phyloP scores from a whole-genome alignment of 495 filamentous ascomycete species.

The Penicillium mononematosum region DNA sequence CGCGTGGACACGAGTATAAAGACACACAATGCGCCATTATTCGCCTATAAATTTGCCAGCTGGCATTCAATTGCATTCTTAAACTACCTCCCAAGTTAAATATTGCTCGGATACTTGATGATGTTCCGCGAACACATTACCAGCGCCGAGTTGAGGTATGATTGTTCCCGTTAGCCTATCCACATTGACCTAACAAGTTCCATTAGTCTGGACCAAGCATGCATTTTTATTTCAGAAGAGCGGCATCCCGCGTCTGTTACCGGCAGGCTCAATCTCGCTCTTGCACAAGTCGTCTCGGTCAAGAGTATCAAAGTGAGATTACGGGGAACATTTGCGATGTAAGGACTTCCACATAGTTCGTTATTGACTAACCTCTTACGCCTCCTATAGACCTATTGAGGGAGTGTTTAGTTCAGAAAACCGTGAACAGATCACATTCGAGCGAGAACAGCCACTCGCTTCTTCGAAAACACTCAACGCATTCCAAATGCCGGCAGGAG shows the following conservation, averaged over 20 bases:
- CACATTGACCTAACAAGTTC: constrained; percentile 1
- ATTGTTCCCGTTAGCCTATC: background rate
- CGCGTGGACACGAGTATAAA: constrained; percentile 7
- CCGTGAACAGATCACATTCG: constrained; percentile 20
- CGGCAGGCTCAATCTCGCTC: constrained; percentile 16
- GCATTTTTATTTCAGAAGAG: constrained; percentile 20
- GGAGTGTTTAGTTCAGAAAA: background rate
- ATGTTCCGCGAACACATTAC: constrained; percentile 8
- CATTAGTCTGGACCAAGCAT: constrained; percentile 22
- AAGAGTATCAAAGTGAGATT: constrained; percentile 21
- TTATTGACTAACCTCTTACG: background rate
- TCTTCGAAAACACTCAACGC: constrained; percentile 21
- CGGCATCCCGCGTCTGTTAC: constrained; percentile 10
- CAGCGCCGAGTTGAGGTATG: constrained; percentile 7
- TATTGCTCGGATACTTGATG: background rate
- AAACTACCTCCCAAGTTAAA: background rate
- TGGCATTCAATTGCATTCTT: background rate
- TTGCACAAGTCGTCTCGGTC: constrained; percentile 10
- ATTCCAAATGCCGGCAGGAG: constrained; percentile 23
- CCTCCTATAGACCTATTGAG: background rate
- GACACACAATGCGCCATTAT: constrained; percentile 5
- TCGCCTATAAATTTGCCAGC: background rate
- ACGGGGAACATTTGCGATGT: constrained; percentile 21
- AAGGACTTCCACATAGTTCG: background rate
- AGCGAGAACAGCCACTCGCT: constrained; percentile 16